Conservation (phyloP, 495 filamentous ascomycete genomes). For the Podospora sp. region DNA sequence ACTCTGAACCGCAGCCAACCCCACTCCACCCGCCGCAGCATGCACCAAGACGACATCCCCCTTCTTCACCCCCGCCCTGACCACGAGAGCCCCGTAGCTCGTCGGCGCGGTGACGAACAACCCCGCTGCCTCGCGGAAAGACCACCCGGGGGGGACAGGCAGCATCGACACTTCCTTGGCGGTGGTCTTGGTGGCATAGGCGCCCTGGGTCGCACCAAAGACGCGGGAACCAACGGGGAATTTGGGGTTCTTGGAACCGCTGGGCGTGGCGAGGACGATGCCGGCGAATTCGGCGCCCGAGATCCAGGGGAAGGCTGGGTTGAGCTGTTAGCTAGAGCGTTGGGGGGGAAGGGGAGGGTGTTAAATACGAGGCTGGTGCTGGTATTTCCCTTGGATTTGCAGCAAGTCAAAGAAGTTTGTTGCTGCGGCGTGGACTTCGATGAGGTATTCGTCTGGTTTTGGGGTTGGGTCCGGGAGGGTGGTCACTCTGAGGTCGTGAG, state of each 20-base stretch:
- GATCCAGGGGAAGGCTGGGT: conserved; percentile 75
- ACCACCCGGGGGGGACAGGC: conserved; percentile 78
- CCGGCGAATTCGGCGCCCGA: conserved; percentile 87
- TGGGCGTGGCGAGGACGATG: conserved; percentile 66
- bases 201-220: conserved; percentile 85
- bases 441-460: conserved; percentile 73
- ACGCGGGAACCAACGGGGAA: conserved; percentile 79
- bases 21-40: conserved; percentile 90
- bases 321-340: conserved; percentile 12
- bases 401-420: conserved; percentile 97
- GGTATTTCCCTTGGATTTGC: conserved; percentile 80
- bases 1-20: conserved; percentile 84
- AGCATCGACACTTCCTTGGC: conserved; percentile 67
- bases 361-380: conserved; percentile 59
- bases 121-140: conserved; percentile 80
- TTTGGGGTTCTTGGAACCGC: conserved; percentile 39
- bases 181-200: conserved; percentile 75
- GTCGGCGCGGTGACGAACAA: conserved; percentile 91
- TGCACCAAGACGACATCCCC: conserved; percentile 91
- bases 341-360: background rate
- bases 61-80: conserved; percentile 70
- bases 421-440: conserved; percentile 83
- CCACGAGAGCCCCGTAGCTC: conserved; percentile 81
- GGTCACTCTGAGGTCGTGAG: conserved; percentile 73
- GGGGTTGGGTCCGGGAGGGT: conserved; percentile 73